These are phyloP conservation scores for Pecoramyces ruminantium DNA, from an alignment of 192 early-diverging fungal genomes.

Conservation along the genomic window DNA sequence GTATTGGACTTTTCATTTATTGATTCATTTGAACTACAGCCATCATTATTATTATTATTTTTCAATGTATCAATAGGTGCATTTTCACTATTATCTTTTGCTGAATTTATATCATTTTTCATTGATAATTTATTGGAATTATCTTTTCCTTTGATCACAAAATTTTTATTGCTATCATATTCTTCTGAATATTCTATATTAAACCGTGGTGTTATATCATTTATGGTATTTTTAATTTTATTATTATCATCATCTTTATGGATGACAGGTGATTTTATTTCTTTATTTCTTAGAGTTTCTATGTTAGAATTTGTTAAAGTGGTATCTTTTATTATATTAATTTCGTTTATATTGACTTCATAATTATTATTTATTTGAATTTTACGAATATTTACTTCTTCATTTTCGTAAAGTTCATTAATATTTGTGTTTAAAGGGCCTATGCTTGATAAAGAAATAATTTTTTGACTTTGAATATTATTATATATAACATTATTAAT, in stretches of 20 bases:
- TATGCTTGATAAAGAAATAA: neutral
- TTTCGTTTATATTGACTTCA: neutral
- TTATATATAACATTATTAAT: neutral
- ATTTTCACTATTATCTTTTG: no score
- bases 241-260: neutral
- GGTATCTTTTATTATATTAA: neutral
- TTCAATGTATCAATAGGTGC: no score
- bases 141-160: no score
- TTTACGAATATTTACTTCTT: neutral
- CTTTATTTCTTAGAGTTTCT: no score
- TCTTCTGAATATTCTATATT: neutral
- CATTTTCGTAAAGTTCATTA: neutral
- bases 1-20: neutral
- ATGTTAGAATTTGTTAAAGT: neutral
- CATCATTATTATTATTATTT: neutral
- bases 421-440: neutral
- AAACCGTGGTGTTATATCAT: neutral
- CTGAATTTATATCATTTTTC: no score
- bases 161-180: neutral
- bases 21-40: neutral
- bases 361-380: neutral
- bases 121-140: no score
- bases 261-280: no score
- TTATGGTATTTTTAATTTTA: neutral
- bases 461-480: neutral